These are phyloP conservation scores for Flammula alnicola DNA, from an alignment of 1,284 basidiomycete genomes.

Conservation along the genomic window DNA sequence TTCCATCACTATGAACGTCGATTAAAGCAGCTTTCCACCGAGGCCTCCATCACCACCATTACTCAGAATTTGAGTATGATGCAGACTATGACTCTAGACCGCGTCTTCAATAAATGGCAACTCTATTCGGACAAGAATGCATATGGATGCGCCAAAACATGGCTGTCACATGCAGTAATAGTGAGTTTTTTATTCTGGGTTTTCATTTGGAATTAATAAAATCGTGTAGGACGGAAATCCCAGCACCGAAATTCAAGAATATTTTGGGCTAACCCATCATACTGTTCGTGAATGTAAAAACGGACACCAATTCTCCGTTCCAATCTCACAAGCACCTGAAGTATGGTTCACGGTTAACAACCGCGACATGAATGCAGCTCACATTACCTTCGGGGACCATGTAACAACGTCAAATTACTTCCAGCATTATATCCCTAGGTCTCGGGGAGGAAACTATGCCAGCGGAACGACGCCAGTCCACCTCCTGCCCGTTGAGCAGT, in stretches of 20 bases:
- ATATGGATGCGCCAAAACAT: constrained; percentile 1
- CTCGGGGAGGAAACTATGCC: not conserved
- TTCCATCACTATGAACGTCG: constrained; percentile 8
- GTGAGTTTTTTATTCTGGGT: not conserved
- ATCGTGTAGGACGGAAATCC: constrained; percentile 2
- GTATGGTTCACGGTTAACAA: not conserved
- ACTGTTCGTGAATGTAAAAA: not conserved
- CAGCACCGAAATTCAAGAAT: not conserved
- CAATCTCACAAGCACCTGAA: not conserved
- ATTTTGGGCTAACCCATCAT: not conserved
- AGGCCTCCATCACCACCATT: not conserved
- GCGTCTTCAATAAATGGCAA: constrained; percentile 5
- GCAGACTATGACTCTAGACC: not conserved
- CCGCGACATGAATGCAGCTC: not conserved
- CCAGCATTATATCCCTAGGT: not conserved
- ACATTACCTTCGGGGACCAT: not conserved
- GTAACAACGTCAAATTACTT: not conserved
- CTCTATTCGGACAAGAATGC: not conserved
- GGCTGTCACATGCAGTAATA: not conserved
- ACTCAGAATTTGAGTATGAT: not conserved
- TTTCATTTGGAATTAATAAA: too few species aligned
- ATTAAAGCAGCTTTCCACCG: not conserved
- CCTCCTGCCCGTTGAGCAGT: not conserved
- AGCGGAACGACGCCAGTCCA: not conserved
- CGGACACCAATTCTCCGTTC: not conserved